phyloP scores from a whole-genome alignment of 148 eudicot species.

The Amaranthus palmeri region DNA sequence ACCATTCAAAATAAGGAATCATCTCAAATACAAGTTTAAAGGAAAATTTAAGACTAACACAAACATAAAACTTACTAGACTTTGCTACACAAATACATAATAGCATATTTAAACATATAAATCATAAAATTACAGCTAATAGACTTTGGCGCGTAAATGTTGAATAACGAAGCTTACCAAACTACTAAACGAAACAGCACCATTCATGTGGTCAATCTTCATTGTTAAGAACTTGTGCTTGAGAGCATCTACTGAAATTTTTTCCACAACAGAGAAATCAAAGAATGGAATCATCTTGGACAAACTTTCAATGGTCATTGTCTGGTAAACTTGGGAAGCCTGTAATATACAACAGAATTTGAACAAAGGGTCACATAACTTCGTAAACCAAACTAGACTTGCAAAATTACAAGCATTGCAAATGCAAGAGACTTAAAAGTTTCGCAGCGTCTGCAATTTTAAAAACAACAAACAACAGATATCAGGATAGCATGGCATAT shows the following conservation, averaged over 20 bases:
- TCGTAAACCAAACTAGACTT: too few species aligned
- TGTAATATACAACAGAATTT: constrained; percentile 1
- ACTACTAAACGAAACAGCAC: constrained; percentile 52
- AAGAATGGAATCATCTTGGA: constrained; percentile 78
- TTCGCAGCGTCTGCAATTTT: constrained; percentile 14
- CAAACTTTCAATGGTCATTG: constrained; percentile 66
- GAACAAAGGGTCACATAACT: too few species aligned
- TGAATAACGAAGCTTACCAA: constrained; percentile 37
- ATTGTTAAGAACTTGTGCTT: constrained; percentile 72
- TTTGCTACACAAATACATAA: too few species aligned
- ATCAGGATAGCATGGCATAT: constrained; percentile 1
- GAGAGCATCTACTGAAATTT: constrained; percentile 86
- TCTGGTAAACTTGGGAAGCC: constrained; percentile 85
- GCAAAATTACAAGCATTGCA: too few species aligned
- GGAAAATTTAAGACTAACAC: too few species aligned
- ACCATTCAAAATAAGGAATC: too few species aligned
- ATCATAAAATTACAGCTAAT: not conserved
- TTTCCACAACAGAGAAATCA: constrained; percentile 69
- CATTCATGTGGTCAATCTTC: constrained; percentile 84
- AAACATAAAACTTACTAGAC: too few species aligned
- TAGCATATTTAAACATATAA: not conserved
- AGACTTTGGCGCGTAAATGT: not conserved
- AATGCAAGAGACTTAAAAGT: too few species aligned
- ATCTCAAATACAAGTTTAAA: too few species aligned
- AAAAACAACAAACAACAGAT: not conserved